phyloP scores from a whole-genome alignment of 1,284 basidiomycete species.

The Grifola frondosa region DNA sequence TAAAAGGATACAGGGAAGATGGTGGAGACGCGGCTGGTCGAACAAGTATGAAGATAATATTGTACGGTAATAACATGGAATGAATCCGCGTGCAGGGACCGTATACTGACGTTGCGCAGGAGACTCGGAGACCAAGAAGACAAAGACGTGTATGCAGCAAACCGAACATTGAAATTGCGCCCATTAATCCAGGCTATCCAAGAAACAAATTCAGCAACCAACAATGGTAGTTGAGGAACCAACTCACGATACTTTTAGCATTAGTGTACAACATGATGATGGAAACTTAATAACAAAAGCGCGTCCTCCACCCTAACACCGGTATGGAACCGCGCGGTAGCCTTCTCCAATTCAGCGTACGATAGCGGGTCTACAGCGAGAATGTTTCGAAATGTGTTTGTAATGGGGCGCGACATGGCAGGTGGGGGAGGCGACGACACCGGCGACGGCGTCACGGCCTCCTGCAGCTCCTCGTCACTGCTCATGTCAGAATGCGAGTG shows the following conservation, averaged over 20 bases:
- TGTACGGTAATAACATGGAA: too few species aligned
- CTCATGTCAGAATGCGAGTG: constrained; percentile 50
- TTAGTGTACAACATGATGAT: constrained; percentile 60
- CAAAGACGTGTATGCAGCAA: too few species aligned
- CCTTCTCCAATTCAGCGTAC: constrained; percentile 31
- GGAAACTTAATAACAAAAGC: constrained; percentile 65
- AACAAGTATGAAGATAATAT: too few species aligned
- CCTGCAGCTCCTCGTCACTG: constrained; percentile 64
- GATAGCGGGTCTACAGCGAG: constrained; percentile 29
- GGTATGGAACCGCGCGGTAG: constrained; percentile 27
- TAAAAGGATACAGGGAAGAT: too few species aligned
- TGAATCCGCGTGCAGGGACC: too few species aligned
- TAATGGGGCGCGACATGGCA: constrained; percentile 17
- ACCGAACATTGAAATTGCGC: too few species aligned
- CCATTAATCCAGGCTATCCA: too few species aligned
- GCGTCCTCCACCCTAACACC: constrained; percentile 64
- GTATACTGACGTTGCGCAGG: too few species aligned
- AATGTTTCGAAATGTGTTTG: constrained; percentile 21
- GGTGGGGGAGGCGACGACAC: constrained; percentile 49
- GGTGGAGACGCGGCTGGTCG: too few species aligned
- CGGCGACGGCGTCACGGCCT: constrained; percentile 69
- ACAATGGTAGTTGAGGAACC: too few species aligned
- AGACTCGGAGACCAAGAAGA: too few species aligned
- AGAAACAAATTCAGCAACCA: too few species aligned
- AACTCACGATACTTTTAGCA: constrained; percentile 16